A percentile compares a stretch with the other conserved stretches of the same genome.
These are phyloP conservation scores for Teratosphaeria epicoccoides DNA, from an alignment of 2,329 filamentous ascomycete genomes.

Conservation along the genomic window DNA sequence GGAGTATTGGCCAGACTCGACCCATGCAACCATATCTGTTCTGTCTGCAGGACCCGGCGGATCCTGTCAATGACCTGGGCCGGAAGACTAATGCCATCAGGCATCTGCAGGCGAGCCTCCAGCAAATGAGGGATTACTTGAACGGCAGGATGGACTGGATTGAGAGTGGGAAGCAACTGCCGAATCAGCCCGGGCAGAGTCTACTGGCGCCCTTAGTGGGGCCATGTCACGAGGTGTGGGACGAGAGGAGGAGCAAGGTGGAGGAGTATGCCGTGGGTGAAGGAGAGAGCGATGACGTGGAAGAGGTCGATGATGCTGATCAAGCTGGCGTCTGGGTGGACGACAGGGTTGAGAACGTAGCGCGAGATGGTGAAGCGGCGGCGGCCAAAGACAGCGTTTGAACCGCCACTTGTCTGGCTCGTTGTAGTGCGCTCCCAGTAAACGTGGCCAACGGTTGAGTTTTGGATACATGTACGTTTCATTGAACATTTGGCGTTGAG, in stretches of 20 bases:
- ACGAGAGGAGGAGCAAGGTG: conserved; percentile 12
- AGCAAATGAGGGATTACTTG: conserved; percentile 11
- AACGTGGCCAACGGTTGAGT: too few relatives aligned
- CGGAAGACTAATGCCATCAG: conserved; percentile 37
- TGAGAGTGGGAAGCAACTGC: not conserved
- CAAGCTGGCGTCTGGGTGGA: not conserved
- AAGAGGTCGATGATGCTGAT: not conserved
- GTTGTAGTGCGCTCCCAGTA: too few relatives aligned
- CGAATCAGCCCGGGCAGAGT: not conserved
- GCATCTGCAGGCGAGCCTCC: conserved; percentile 39
- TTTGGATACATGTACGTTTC: too few relatives aligned
- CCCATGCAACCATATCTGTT: conserved; percentile 33
- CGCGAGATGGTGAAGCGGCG: not conserved
- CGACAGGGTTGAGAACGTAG: not conserved
- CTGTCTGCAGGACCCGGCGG: conserved; percentile 49
- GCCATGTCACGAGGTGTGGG: conserved; percentile 17
- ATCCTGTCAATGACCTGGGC: conserved; percentile 48
- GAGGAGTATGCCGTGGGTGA: conserved; percentile 16
- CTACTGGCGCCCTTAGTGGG: conserved; percentile 19
- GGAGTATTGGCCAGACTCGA: conserved; percentile 27
- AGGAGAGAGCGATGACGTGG: not conserved
- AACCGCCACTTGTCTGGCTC: too few relatives aligned
- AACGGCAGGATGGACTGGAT: conserved; percentile 3
- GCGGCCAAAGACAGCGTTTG: not conserved
- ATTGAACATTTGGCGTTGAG: too few relatives aligned